Evolutionary conservation across 139 green algal genomes (phyloP), one percentile per base, ranked within the genome.

Genomic region (Chlamydomonas sp.): DNA sequence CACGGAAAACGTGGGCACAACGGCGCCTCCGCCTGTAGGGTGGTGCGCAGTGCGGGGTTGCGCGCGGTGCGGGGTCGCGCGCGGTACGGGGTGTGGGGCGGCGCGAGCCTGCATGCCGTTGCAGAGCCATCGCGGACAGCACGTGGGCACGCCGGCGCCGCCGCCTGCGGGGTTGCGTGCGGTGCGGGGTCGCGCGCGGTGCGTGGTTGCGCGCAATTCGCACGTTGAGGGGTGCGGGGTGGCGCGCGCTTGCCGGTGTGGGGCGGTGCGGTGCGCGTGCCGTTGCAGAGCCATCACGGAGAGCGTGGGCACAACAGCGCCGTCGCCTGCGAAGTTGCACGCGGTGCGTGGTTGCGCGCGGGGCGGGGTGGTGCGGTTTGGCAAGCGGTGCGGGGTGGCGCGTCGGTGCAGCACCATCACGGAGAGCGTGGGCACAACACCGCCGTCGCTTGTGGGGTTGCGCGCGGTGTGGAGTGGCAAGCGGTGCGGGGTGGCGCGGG

Each of bases 281-380:
- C 57, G 39, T 29, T 87, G 79, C 39, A 96, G 79, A 30, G 90
- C 43, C 35, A 96, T 57, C 1, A 87, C 65, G 3, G 61, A n/a
- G 3, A 96, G 84, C 0, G 88, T 96, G 31, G 90, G 87, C 30
- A 79, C 69, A 13, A 82, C 69, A 8, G n/a, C n/a, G n/a, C n/a
- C n/a, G n/a, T n/a, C n/a, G n/a, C n/a, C n/a, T n/a, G n/a, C n/a
- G n/a, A n/a, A n/a, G n/a, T n/a, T n/a, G n/a, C n/a, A n/a, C n/a
- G n/a, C n/a, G n/a, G n/a, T n/a, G n/a, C n/a, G n/a, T n/a, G n/a
- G n/a, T n/a, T n/a, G n/a, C 48, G 30, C 29, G 37, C 64, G n/a
- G 92, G 58, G 2, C 70, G 76, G 24, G 65, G 35, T 10, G 31
- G 37, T 43, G 35, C 2, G 26, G 63, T 8, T 37, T 5, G 5